Evolutionary conservation across 2,329 filamentous ascomycete species (phyloP).

Genomic region (Chaetomium sp.): DNA sequence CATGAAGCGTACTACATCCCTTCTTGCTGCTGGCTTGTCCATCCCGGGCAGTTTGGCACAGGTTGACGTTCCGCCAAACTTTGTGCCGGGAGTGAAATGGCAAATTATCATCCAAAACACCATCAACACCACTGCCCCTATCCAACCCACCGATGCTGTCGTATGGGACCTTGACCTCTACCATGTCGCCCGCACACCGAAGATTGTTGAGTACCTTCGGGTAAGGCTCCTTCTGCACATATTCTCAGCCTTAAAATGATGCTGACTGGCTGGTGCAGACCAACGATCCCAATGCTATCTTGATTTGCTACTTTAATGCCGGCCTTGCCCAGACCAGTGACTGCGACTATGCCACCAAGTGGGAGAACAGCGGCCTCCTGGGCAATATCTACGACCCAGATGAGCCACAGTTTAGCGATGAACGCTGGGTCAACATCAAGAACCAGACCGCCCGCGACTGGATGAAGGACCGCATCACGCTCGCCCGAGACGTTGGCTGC

Average conservation of each 20-base stretch:
- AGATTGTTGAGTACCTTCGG: constrained; percentile 18
- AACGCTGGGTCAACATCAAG: constrained; percentile 29
- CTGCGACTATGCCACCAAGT: constrained; percentile 27
- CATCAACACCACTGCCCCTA: constrained; percentile 1
- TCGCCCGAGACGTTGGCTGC: constrained; percentile 25
- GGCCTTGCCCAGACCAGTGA: constrained; percentile 26
- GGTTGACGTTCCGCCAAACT: constrained; percentile 2
- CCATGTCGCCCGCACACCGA: constrained; percentile 20
- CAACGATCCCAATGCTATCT: constrained; percentile 17
- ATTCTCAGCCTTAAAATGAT: no score
- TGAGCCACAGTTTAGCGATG: constrained; percentile 22
- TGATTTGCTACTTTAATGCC: constrained; percentile 32
- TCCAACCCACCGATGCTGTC: constrained; percentile 20
- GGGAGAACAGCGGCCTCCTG: constrained; percentile 24
- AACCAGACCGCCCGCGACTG: constrained; percentile 25
- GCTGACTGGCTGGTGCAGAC: background rate
- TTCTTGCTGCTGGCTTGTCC: constrained; percentile 2
- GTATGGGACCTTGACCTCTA: constrained; percentile 31
- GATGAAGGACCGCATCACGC: constrained; percentile 24
- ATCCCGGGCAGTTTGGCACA: constrained; percentile 2
- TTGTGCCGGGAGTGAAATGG: constrained; percentile 22
- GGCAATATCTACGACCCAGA: constrained; percentile 23
- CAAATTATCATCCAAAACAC: constrained; percentile 27
- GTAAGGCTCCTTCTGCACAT: constrained; percentile 4
- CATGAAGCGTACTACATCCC: constrained; percentile 8